Conservation (phyloP, 495 filamentous ascomycete species). For the Bacidia gigantensis region DNA sequence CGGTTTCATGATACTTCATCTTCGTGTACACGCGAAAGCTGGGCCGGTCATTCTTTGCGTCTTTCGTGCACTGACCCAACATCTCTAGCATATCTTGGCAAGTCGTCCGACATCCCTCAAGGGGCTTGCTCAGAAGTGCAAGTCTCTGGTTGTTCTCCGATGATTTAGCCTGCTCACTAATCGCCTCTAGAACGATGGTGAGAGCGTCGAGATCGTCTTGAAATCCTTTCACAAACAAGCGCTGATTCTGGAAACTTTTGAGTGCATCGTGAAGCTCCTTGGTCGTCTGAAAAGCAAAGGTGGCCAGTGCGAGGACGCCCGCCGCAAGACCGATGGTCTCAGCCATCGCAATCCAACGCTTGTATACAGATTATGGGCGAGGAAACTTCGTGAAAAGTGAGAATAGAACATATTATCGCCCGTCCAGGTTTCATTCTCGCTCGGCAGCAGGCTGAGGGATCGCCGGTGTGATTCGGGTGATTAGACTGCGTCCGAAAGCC, state of each 20-base stretch:
- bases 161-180: slow-evolving; percentile 20
- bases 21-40: slow-evolving; percentile 24
- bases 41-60: slow-evolving; percentile 10
- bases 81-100: slow-evolving; percentile 21
- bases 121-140: slow-evolving; percentile 15
- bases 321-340: slow-evolving; percentile 23
- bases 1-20: slow-evolving; percentile 21
- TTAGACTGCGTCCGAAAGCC: neutral
- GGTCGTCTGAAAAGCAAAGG: slow-evolving; percentile 32
- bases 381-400: no score
- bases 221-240: slow-evolving; percentile 28
- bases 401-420: no score
- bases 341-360: slow-evolving; percentile 17
- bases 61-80: slow-evolving; percentile 14
- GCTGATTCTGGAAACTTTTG: slow-evolving; percentile 27
- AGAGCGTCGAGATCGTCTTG: slow-evolving; percentile 28
- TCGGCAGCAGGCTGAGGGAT: neutral
- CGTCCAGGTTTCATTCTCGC: no score
- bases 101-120: slow-evolving; percentile 20
- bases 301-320: slow-evolving; percentile 19
- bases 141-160: slow-evolving; percentile 13
- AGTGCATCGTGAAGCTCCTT: slow-evolving; percentile 26
- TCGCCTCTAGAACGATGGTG: slow-evolving; percentile 23
- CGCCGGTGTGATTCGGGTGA: neutral
- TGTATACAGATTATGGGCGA: no score